Evolutionary conservation across 192 early-diverging fungal species (phyloP).

Genomic region (Phycomyces blakesleeanus): DNA sequence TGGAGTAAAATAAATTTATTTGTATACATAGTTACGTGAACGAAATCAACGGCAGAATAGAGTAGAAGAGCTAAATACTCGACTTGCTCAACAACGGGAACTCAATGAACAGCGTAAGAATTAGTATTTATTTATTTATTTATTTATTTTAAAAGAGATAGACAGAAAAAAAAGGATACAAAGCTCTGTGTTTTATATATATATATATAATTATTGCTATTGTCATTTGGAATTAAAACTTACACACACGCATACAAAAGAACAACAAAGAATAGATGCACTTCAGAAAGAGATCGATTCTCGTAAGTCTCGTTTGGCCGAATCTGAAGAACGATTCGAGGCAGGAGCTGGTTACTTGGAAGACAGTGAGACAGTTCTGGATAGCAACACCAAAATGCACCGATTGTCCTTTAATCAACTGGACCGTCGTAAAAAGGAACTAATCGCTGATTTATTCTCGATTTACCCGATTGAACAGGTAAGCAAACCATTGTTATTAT

Average conservation of each 20-base stretch:
- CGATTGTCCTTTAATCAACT: slow-evolving; percentile 19
- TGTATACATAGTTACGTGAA: slow-evolving; percentile 16
- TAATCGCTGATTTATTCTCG: slow-evolving; percentile 55
- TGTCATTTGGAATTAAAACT: too few species aligned
- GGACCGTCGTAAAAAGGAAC: slow-evolving; percentile 39
- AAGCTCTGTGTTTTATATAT: too few species aligned
- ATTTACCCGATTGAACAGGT: slow-evolving; percentile 60
- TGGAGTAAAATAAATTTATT: too few species aligned
- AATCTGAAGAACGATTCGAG: slow-evolving; percentile 2
- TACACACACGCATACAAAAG: too few species aligned
- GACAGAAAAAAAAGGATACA: too few species aligned
- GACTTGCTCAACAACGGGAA: background rate
- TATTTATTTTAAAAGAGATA: too few species aligned
- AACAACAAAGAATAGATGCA: background rate
- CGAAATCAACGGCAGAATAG: slow-evolving; percentile 7
- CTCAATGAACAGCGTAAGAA: background rate
- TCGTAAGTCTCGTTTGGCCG: background rate
- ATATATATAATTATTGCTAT: too few species aligned
- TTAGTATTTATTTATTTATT: too few species aligned
- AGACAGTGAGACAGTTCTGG: slow-evolving; percentile 18
- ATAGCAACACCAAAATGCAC: slow-evolving; percentile 30
- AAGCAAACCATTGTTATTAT: background rate
- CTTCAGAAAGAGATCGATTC: background rate
- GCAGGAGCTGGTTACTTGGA: slow-evolving; percentile 9
- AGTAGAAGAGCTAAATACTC: background rate